phyloP scores from a whole-genome alignment of 352 stramenopile genomes.

The Pythium pyrilobum region DNA sequence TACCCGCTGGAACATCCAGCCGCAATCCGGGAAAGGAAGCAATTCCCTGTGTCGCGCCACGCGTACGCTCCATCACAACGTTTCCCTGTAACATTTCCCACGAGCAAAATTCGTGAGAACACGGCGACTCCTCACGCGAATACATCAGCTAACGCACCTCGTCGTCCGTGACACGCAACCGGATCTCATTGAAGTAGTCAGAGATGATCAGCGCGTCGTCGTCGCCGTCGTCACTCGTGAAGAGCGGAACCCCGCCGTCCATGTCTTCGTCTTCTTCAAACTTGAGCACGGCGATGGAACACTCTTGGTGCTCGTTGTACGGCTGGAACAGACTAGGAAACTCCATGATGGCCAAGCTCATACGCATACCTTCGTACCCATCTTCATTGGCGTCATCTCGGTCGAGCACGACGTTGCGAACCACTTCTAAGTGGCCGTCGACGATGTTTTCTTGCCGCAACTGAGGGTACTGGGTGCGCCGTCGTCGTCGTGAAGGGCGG shows the following conservation, averaged over 20 bases:
- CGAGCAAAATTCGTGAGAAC: background rate
- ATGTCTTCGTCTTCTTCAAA: slow-evolving; percentile 77
- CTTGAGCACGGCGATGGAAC: slow-evolving; percentile 57
- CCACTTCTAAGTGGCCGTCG: slow-evolving; percentile 44
- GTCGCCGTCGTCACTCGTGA: slow-evolving; percentile 61
- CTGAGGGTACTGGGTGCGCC: slow-evolving; percentile 33
- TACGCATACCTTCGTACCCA: slow-evolving; percentile 52
- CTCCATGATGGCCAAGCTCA: slow-evolving; percentile 57
- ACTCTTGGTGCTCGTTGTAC: slow-evolving; percentile 69
- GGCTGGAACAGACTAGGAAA: slow-evolving; percentile 66
- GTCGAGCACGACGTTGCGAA: slow-evolving; percentile 62
- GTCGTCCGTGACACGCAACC: slow-evolving; percentile 46
- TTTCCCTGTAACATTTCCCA: slow-evolving; percentile 29
- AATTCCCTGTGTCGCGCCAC: slow-evolving; percentile 38
- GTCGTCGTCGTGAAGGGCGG: background rate
- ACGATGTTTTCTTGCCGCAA: slow-evolving; percentile 44
- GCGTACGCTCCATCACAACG: slow-evolving; percentile 52
- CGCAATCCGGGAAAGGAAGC: slow-evolving; percentile 54
- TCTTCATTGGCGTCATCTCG: slow-evolving; percentile 64
- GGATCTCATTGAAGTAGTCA: slow-evolving; percentile 64
- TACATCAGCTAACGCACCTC: slow-evolving; percentile 24
- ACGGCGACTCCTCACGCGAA: too few relatives aligned
- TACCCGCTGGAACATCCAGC: slow-evolving; percentile 62
- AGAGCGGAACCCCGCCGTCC: slow-evolving; percentile 51
- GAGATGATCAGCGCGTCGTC: slow-evolving; percentile 57